Evolutionary conservation across 2,329 filamentous ascomycete genomes (phyloP).

Genomic region (Epicoccum nigrum): DNA sequence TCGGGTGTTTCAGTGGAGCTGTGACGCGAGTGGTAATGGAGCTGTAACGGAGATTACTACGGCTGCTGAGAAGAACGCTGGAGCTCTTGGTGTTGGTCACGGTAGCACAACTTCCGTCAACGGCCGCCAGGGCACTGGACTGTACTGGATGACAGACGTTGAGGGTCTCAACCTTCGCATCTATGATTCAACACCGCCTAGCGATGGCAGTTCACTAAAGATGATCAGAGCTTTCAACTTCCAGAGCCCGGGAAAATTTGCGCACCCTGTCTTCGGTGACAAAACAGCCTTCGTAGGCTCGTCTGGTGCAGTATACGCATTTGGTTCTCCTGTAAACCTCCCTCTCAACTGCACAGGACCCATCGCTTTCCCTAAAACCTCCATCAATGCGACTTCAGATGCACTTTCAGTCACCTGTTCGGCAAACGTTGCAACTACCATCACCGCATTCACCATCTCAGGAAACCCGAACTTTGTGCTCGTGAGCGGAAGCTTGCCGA

Average conservation of each 20-base stretch:
- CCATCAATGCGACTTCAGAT: conserved; percentile 48
- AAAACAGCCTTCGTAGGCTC: conserved; percentile 62
- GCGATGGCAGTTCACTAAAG: conserved; percentile 54
- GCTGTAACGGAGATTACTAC: conserved; percentile 62
- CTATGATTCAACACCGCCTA: conserved; percentile 57
- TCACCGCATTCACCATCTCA: conserved; percentile 51
- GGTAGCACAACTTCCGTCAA: conserved; percentile 63
- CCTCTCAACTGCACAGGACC: conserved; percentile 62
- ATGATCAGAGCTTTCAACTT: conserved; percentile 60
- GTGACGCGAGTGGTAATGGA: conserved; percentile 55
- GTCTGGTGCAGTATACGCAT: conserved; percentile 61
- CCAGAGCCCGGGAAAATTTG: conserved; percentile 62
- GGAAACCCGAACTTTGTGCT: conserved; percentile 49
- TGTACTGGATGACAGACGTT: conserved; percentile 64
- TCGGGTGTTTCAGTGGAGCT: conserved; percentile 65
- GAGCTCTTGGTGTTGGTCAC: conserved; percentile 62
- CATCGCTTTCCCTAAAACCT: conserved; percentile 55
- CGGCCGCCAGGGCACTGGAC: conserved; percentile 60
- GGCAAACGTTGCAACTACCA: conserved; percentile 53
- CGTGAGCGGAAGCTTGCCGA: conserved; percentile 5
- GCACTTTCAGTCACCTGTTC: conserved; percentile 54
- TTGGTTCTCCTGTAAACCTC: conserved; percentile 61
- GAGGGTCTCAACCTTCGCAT: conserved; percentile 60
- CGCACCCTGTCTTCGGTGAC: conserved; percentile 63
- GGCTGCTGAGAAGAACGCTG: conserved; percentile 57